These are phyloP conservation scores for Rhizoctonia solani DNA, from an alignment of 1,284 basidiomycete species.

Conservation along the genomic window DNA sequence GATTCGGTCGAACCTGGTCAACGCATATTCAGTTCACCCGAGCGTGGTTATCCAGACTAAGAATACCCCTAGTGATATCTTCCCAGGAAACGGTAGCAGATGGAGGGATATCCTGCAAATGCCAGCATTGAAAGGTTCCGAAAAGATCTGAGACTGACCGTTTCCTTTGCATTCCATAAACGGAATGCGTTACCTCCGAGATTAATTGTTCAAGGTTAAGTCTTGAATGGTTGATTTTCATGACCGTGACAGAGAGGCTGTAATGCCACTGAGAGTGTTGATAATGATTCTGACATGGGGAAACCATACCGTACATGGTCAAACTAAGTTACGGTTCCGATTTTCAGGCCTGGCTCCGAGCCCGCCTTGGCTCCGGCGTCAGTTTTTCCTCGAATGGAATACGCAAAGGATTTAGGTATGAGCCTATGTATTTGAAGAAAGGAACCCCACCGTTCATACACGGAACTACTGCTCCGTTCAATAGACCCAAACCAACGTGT, in stretches of 20 bases:
- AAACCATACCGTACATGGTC: not conserved
- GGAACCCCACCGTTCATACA: not conserved
- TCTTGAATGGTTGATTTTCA: too few relatives aligned
- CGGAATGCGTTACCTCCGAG: too few relatives aligned
- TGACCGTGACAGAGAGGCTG: not conserved
- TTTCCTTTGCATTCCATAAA: too few relatives aligned
- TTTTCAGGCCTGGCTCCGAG: too few relatives aligned
- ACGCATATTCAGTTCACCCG: conserved; percentile 46
- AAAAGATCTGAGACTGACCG: not conserved
- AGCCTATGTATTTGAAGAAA: not conserved
- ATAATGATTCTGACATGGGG: not conserved
- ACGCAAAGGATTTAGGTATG: not conserved
- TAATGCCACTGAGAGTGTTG: not conserved
- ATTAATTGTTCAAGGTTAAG: not conserved
- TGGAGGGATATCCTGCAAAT: conserved; percentile 45
- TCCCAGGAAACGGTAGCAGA: conserved; percentile 43
- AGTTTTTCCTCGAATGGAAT: too few relatives aligned
- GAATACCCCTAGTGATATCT: conserved; percentile 45
- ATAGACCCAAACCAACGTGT: too few relatives aligned
- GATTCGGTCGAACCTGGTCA: conserved; percentile 41
- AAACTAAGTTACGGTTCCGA: too few relatives aligned
- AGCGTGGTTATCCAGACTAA: conserved; percentile 46
- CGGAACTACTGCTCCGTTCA: not conserved
- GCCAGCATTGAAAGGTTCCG: conserved; percentile 40
- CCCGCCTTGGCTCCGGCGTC: too few relatives aligned